phyloP scores from a whole-genome alignment of 495 filamentous ascomycete species.

The Sphaerosporella brunnea region DNA sequence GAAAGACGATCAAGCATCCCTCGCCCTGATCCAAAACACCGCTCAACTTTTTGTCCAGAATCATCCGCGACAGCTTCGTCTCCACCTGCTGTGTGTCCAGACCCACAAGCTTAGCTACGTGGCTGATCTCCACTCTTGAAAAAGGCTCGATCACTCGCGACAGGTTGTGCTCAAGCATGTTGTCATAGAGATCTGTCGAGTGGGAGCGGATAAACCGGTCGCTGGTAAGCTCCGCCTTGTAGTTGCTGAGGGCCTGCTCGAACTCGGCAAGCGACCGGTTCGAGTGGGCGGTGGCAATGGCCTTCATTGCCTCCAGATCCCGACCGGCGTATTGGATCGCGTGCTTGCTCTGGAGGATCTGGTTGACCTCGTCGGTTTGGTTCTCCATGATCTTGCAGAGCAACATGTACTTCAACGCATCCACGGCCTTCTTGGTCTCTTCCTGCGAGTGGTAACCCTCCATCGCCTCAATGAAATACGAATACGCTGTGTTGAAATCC shows the following conservation, averaged over 20 bases:
- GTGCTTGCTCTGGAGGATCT: constrained; percentile 81
- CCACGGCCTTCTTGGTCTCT: constrained; percentile 63
- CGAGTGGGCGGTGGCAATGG: constrained; percentile 82
- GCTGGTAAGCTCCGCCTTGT: constrained; percentile 76
- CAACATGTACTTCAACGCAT: constrained; percentile 96
- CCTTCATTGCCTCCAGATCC: constrained; percentile 95
- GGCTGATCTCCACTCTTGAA: constrained; percentile 85
- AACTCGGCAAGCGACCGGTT: constrained; percentile 93
- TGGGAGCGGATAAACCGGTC: constrained; percentile 93
- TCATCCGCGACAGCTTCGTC: constrained; percentile 96
- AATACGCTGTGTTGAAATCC: constrained; percentile 96
- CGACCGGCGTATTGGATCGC: constrained; percentile 87
- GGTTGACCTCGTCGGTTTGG: constrained; percentile 82
- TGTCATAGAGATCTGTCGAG: constrained; percentile 83
- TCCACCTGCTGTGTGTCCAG: constrained; percentile 93
- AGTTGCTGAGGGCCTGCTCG: constrained; percentile 73
- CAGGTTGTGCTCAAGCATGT: constrained; percentile 96
- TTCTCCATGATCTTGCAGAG: constrained; percentile 99
- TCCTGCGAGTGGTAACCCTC: constrained; percentile 94
- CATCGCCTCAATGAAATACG: constrained; percentile 96
- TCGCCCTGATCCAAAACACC: constrained; percentile 96
- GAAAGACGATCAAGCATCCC: constrained; percentile 88
- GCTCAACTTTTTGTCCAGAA: constrained; percentile 94
- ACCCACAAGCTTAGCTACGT: constrained; percentile 92
- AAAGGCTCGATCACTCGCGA: constrained; percentile 99